A percentile compares a stretch with the other conserved stretches of the same genome.
Conservation (phyloP, 2,329 filamentous ascomycete species). For the Coniochaeta sp. region DNA sequence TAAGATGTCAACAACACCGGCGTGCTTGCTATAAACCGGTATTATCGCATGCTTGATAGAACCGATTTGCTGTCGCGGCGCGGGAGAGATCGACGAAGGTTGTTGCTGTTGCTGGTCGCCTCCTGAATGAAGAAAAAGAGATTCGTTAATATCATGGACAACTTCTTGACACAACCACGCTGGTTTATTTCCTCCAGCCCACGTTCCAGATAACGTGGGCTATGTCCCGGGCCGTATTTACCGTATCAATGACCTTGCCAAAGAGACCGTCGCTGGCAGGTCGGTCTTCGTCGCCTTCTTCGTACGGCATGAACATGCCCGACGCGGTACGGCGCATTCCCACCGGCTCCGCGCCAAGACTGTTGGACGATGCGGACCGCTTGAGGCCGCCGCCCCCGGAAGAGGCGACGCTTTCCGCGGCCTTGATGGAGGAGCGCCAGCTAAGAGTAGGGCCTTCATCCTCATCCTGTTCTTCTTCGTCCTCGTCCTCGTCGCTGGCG, state of each 20-base stretch:
- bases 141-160: conserved; percentile 1
- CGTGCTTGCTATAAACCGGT: neutral
- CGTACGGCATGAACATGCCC: conserved; percentile 87
- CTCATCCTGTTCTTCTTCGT: conserved; percentile 21
- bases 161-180: no score
- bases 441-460: conserved; percentile 8
- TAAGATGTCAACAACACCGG: neutral
- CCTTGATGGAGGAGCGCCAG: conserved; percentile 12
- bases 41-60: neutral
- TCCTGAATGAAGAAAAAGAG: neutral
- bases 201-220: conserved; percentile 68
- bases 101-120: neutral
- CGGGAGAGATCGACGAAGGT: neutral
- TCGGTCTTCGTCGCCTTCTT: conserved; percentile 57
- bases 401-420: conserved; percentile 11
- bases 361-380: conserved; percentile 40
- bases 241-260: conserved; percentile 74
- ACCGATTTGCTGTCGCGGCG: neutral
- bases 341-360: conserved; percentile 41
- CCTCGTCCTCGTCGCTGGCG: conserved; percentile 51
- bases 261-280: conserved; percentile 58
- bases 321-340: conserved; percentile 74
- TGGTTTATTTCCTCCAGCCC: conserved; percentile 53
- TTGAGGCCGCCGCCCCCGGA: conserved; percentile 26
- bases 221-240: conserved; percentile 65